phyloP scores from a whole-genome alignment of 78 protist genomes.

The Bigelowiella natans region DNA sequence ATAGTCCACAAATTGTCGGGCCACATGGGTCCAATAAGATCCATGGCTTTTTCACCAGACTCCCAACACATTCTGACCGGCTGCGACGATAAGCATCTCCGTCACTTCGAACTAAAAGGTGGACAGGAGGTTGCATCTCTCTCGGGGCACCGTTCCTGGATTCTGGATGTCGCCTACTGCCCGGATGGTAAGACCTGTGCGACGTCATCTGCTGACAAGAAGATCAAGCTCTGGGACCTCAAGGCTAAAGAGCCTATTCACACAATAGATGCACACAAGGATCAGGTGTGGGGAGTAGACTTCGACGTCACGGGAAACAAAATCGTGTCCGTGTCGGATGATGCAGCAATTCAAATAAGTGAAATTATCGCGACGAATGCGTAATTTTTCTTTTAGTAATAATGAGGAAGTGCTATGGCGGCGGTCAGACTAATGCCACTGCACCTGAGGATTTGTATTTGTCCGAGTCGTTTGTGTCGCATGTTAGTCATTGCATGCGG shows the following conservation, averaged over 20 bases:
- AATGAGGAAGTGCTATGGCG: no score
- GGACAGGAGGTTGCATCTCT: neutral
- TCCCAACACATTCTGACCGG: neutral
- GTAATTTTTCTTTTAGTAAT: no score
- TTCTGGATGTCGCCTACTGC: neutral
- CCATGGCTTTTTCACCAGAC: neutral
- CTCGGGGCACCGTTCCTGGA: neutral
- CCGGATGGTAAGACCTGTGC: neutral
- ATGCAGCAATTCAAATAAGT: neutral
- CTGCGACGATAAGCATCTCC: neutral
- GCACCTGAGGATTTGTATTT: no score
- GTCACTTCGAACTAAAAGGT: neutral
- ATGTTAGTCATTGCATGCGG: no score
- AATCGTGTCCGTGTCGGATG: neutral
- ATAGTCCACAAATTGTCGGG: neutral
- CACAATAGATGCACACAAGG: neutral
- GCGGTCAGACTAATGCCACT: no score
- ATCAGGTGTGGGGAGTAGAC: neutral
- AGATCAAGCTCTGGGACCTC: neutral
- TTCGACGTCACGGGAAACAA: neutral
- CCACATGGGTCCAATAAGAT: neutral
- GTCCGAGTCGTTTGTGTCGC: no score
- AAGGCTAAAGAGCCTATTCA: neutral
- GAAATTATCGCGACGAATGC: neutral
- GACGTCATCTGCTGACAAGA: neutral